These are phyloP conservation scores for Vigna reflexopilosa DNA, from an alignment of 306 rosid species.

Conservation along the genomic window DNA sequence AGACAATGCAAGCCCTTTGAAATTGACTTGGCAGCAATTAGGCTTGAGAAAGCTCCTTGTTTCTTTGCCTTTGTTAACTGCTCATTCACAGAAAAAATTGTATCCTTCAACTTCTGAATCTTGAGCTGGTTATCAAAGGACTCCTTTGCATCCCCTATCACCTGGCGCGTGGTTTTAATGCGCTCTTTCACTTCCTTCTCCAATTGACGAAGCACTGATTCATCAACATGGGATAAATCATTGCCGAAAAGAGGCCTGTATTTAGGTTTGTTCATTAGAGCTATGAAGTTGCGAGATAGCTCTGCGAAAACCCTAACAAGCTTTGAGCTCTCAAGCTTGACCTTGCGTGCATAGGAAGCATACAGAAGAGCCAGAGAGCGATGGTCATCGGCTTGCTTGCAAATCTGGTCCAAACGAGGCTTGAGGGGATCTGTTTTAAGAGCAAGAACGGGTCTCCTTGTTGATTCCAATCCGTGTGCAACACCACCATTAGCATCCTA, in stretches of 20 bases:
- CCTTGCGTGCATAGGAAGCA: constrained; percentile 84
- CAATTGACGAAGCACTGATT: constrained; percentile 71
- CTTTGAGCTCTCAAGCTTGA: constrained; percentile 90
- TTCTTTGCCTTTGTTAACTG: constrained; percentile 84
- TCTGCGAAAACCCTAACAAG: constrained; percentile 84
- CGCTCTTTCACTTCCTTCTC: constrained; percentile 96
- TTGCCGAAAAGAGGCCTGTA: constrained; percentile 61
- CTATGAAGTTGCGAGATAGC: constrained; percentile 73
- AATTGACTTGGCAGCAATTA: constrained; percentile 87
- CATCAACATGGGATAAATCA: constrained; percentile 66
- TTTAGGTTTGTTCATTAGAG: constrained; percentile 70
- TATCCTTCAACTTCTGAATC: constrained; percentile 93
- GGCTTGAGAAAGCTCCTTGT: constrained; percentile 93
- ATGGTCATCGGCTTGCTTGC: constrained; percentile 97
- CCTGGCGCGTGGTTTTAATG: constrained; percentile 78
- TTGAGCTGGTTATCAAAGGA: constrained; percentile 92
- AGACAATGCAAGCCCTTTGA: constrained; percentile 82
- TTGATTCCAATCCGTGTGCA: constrained; percentile 51
- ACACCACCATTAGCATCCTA: constrained; percentile 66
- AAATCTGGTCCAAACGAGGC: constrained; percentile 89
- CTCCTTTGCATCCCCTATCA: constrained; percentile 84
- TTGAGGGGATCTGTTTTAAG: constrained; percentile 85
- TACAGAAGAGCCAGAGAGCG: constrained; percentile 74
- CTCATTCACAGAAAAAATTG: constrained; percentile 86
- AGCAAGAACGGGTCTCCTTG: constrained; percentile 73